Base-by-base conservation (phyloP, 1,139 yeast genomes). In the Dujonia santamariae region DNA sequence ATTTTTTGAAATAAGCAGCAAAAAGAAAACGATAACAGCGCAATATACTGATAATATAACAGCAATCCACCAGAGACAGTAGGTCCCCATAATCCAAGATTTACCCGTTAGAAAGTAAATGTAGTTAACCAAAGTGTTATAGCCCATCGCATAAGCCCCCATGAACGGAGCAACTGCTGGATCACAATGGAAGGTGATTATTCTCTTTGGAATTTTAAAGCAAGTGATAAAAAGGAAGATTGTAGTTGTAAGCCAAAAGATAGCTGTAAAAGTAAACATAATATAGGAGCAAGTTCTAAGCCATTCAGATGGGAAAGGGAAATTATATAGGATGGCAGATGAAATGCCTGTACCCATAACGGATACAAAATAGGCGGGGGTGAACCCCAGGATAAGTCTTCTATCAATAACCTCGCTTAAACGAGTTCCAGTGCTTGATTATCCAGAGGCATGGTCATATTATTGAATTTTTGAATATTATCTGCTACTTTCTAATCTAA, bases 331-430 rank as follows among this genome's bases (percentile, higher is more conserved):
- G 7, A 85, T 61, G 26, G 72, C 56, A 4, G 84, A 63, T 1
- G 85, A 63, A 30, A 86, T 84, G 2, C 96, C 96, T 1, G 83
- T 74, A 3, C 95, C 96, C 96, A 87, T 87, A n/a, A 79, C 72
- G 31, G 78, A 67, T 24, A 84, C 82, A 56, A 82, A 86, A 71
- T 79, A 80, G 2, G 67, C 67, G 2, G 86, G 85, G 15, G 67
- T 55, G 47, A 78, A 77, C n/a, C 59, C 52, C 19, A 51, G 41
- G 11, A 70, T 37, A 7, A 51, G 35, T 22, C 50, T 50, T 9
- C 39, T 35, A 22, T 31, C 31, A 18, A 31, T 23, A 3, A 31
- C 30, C 18, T 34, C 17, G 11, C 12, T n/a, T 9, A 34, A 17
- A 9, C 28, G 29, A 16, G 25, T n/a, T n/a, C n/a, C n/a, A n/a